Evolutionary conservation across 176 grass and related monocot species (phyloP).

Genomic region (Oryza meridionalis): DNA sequence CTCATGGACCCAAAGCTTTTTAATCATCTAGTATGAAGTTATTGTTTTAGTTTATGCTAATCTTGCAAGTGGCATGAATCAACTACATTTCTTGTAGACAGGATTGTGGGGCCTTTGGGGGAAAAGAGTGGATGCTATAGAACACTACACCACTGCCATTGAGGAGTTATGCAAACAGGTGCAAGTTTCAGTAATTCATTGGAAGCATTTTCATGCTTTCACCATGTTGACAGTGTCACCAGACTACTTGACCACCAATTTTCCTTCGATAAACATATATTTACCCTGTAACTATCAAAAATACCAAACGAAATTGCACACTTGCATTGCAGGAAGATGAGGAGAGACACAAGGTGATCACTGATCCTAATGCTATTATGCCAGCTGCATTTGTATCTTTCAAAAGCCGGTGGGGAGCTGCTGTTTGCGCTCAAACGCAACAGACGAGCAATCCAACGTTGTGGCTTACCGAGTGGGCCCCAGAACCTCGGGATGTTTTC

Average conservation of each 20-base stretch:
- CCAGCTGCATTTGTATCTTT: constrained; percentile 96
- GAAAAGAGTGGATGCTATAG: constrained; percentile 75
- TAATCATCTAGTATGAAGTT: constrained; percentile 2
- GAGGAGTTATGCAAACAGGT: constrained; percentile 80
- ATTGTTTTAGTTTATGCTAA: constrained; percentile 13
- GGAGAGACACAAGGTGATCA: constrained; percentile 79
- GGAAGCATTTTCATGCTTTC: constrained; percentile 41
- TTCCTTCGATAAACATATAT: constrained; percentile 15
- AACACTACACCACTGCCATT: constrained; percentile 73
- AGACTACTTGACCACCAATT: background rate
- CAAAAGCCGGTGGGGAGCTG: constrained; percentile 87
- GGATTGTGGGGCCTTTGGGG: constrained; percentile 91
- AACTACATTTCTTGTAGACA: constrained; percentile 71
- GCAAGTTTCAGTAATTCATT: constrained; percentile 22
- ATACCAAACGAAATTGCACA: background rate
- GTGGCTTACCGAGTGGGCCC: constrained; percentile 94
- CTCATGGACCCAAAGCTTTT: background rate
- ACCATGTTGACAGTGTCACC: constrained; percentile 10
- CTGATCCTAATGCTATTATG: constrained; percentile 71
- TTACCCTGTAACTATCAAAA: constrained; percentile 21
- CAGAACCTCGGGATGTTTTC: constrained; percentile 87
- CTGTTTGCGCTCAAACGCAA: constrained; percentile 97
- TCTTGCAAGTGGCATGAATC: constrained; percentile 37
- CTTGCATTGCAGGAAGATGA: constrained; percentile 64
- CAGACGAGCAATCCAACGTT: constrained; percentile 94